Conservation (phyloP, 176 grass and related monocot genomes). For the Elymus sibiricus region DNA sequence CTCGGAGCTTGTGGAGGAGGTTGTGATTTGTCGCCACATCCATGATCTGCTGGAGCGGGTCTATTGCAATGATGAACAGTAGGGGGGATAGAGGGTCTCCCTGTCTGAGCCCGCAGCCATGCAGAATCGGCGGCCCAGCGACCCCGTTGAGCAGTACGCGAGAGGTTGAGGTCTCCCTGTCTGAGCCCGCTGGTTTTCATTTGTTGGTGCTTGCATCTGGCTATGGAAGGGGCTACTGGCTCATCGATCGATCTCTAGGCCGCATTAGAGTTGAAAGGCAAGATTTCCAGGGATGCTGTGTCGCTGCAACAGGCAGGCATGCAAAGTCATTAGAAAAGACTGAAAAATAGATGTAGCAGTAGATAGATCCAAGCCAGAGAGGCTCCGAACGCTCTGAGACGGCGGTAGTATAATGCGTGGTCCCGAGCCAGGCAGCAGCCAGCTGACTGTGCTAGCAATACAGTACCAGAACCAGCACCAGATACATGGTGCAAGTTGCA, state of each 20-base stretch:
- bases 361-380: constrained; percentile 5
- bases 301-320: neutral
- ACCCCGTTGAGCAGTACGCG: too few relatives aligned
- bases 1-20: too few relatives aligned
- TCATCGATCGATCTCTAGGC: neutral
- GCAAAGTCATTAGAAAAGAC: constrained; percentile 7
- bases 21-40: too few relatives aligned
- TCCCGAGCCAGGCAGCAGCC: neutral
- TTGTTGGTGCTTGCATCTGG: neutral
- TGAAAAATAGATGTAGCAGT: neutral
- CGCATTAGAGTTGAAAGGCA: neutral
- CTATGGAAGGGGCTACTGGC: neutral
- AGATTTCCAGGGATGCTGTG: constrained; percentile 21
- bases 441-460: neutral
- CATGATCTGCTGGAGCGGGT: too few relatives aligned
- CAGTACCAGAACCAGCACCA: neutral
- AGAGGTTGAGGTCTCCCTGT: too few relatives aligned
- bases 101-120: too few relatives aligned
- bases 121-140: too few relatives aligned
- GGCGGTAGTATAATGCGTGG: neutral
- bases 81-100: too few relatives aligned
- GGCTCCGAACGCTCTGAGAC: neutral
- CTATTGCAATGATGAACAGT: too few relatives aligned
- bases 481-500: neutral
- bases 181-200: too few relatives aligned